Conservation (phyloP, 2,329 filamentous ascomycete species). For the Cercospora canescens region DNA sequence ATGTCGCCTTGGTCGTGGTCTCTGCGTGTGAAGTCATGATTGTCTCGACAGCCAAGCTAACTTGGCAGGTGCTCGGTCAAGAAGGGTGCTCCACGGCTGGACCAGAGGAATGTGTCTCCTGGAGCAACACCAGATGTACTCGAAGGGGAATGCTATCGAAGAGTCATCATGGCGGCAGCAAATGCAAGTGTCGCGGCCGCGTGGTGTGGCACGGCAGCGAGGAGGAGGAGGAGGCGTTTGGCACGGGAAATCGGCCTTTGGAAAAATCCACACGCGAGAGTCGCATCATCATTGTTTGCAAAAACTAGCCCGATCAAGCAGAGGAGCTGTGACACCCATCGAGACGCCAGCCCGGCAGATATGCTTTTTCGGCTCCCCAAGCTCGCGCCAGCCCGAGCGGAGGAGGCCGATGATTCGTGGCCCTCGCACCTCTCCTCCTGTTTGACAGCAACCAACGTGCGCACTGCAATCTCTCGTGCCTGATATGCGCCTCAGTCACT, state of each 20-base stretch:
- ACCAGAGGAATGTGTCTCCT: background rate
- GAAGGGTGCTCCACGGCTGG: background rate
- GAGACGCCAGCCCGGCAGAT: background rate
- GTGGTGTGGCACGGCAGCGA: background rate
- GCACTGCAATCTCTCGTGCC: background rate
- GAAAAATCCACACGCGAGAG: background rate
- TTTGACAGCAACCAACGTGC: too few species aligned
- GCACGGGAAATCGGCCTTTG: background rate
- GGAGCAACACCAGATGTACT: background rate
- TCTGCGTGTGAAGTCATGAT: conserved; percentile 6
- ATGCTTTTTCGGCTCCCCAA: background rate
- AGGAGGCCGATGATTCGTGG: background rate
- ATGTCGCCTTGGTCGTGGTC: background rate
- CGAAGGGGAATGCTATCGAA: background rate
- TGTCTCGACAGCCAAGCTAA: background rate
- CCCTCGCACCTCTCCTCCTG: background rate
- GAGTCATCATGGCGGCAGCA: background rate
- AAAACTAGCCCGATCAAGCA: background rate
- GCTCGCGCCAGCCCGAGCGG: background rate
- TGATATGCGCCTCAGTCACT: background rate
- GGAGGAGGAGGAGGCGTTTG: background rate
- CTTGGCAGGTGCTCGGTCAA: background rate
- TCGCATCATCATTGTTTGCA: conserved; percentile 2
- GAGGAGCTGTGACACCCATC: background rate
- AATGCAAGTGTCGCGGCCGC: background rate